Percentiles rank a stretch among this genome's conserved stretches.
phyloP scores from a whole-genome alignment of 2,329 filamentous ascomycete genomes.

The Podosphaera fusca region DNA sequence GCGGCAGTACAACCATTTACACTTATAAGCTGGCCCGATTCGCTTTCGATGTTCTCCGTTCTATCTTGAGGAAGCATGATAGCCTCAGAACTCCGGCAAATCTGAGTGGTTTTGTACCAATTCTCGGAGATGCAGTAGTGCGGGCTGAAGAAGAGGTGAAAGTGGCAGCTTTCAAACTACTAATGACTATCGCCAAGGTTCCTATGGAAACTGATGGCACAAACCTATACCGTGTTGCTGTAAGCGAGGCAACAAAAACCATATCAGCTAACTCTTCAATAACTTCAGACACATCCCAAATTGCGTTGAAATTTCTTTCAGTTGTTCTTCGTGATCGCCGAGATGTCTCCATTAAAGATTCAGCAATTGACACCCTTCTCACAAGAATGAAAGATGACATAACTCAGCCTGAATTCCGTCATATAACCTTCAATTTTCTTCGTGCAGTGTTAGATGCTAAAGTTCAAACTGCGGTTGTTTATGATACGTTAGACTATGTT shows the following conservation, averaged over 20 bases:
- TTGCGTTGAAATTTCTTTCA: conserved; percentile 69
- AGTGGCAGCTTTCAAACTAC: conserved; percentile 63
- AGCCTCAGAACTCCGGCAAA: conserved; percentile 58
- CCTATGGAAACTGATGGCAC: conserved; percentile 42
- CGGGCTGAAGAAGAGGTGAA: conserved; percentile 81
- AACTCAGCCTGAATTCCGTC: conserved; percentile 77
- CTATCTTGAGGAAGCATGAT: conserved; percentile 69
- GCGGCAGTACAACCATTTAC: conserved; percentile 52
- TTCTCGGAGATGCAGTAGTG: conserved; percentile 70
- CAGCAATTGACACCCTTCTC: conserved; percentile 61
- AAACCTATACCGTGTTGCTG: conserved; percentile 48
- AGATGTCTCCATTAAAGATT: conserved; percentile 54
- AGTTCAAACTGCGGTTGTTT: conserved; percentile 66
- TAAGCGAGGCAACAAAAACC: conserved; percentile 62
- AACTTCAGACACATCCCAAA: conserved; percentile 64
- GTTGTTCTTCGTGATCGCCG: conserved; percentile 63
- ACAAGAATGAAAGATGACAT: conserved; percentile 67
- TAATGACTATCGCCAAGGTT: conserved; percentile 67
- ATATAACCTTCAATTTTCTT: conserved; percentile 85
- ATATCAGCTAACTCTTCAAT: conserved; percentile 59
- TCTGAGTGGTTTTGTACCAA: conserved; percentile 63
- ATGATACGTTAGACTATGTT: conserved; percentile 76
- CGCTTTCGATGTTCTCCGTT: conserved; percentile 64
- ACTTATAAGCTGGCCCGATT: conserved; percentile 77
- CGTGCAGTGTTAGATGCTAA: conserved; percentile 68